phyloP scores from a whole-genome alignment of 2,329 filamentous ascomycete species.

The Didymella exigua region DNA sequence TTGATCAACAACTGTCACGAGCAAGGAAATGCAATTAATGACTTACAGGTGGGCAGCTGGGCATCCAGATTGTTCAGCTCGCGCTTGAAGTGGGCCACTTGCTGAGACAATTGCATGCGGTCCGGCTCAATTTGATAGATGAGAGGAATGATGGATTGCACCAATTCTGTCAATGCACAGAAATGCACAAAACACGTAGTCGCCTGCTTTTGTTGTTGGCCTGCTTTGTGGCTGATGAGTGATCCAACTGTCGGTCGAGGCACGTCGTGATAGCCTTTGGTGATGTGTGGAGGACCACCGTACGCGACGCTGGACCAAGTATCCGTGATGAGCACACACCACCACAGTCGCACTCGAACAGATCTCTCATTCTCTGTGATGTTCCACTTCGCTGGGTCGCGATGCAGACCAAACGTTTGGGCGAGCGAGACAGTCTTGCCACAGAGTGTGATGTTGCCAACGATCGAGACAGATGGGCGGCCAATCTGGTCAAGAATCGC shows the following conservation, averaged over 20 bases:
- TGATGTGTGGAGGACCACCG: slow-evolving; percentile 60
- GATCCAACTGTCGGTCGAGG: slow-evolving; percentile 57
- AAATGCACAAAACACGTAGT: slow-evolving; percentile 60
- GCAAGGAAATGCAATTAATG: rapidly evolving
- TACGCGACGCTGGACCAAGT: slow-evolving; percentile 63
- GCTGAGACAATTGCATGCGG: slow-evolving; percentile 32
- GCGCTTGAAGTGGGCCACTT: slow-evolving; percentile 41
- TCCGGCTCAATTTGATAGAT: slow-evolving; percentile 47
- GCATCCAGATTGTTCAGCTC: slow-evolving; percentile 44
- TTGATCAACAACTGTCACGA: background rate
- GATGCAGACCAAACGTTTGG: slow-evolving; percentile 62
- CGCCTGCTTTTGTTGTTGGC: slow-evolving; percentile 51
- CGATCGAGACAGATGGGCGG: slow-evolving; percentile 49
- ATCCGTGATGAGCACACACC: slow-evolving; percentile 63
- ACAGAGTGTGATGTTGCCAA: slow-evolving; percentile 59
- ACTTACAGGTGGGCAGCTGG: slow-evolving; percentile 39
- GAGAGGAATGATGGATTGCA: slow-evolving; percentile 48
- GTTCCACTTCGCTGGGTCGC: slow-evolving; percentile 61
- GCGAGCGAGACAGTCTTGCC: slow-evolving; percentile 61
- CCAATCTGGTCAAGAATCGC: slow-evolving; percentile 51
- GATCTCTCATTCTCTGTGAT: slow-evolving; percentile 58
- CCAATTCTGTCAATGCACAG: slow-evolving; percentile 55
- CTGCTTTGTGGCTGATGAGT: slow-evolving; percentile 45
- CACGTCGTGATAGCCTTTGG: slow-evolving; percentile 61
- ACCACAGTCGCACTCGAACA: slow-evolving; percentile 60